Evolutionary conservation across 768 basidiomycete genomes (phyloP).

Genomic region (Rhodotorula toruloides): DNA sequence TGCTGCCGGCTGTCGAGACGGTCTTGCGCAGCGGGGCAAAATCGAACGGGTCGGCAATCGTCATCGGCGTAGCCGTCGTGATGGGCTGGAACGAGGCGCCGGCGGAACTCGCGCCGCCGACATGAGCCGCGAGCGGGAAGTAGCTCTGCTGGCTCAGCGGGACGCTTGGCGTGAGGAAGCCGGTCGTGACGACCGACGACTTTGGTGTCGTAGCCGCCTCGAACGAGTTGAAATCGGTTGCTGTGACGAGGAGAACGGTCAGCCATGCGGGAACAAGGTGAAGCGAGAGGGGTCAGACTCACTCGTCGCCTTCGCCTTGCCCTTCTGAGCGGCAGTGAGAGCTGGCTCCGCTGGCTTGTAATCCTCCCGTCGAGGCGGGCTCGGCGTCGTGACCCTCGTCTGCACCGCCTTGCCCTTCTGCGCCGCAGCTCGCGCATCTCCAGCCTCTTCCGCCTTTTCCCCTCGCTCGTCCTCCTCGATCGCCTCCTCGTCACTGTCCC

Average conservation of each 20-base stretch:
- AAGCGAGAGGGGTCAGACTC: neutral
- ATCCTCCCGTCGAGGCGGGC: constrained; percentile 1
- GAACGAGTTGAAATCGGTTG: constrained; percentile 34
- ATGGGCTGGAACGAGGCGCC: constrained; percentile 18
- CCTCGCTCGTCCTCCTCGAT: neutral
- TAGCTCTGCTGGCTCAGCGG: constrained; percentile 13
- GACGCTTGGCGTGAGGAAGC: constrained; percentile 29
- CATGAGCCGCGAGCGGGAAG: constrained; percentile 15
- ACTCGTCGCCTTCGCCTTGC: constrained; percentile 33
- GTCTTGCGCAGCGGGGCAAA: constrained; percentile 2
- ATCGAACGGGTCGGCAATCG: constrained; percentile 19
- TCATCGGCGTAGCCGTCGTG: constrained; percentile 27
- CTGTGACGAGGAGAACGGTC: neutral
- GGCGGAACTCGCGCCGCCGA: neutral
- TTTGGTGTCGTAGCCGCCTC: constrained; percentile 20
- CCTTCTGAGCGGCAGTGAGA: constrained; percentile 21
- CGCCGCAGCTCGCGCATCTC: neutral
- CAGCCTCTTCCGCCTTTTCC: neutral
- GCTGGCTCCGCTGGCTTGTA: constrained; percentile 23
- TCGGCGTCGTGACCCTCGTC: constrained; percentile 1
- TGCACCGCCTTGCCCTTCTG: neutral
- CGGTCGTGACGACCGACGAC: neutral
- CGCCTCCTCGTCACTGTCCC: neutral
- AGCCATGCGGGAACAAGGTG: neutral
- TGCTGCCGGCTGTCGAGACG: constrained; percentile 8